phyloP scores from a whole-genome alignment of 75 land plant species.

The Pinus taeda region DNA sequence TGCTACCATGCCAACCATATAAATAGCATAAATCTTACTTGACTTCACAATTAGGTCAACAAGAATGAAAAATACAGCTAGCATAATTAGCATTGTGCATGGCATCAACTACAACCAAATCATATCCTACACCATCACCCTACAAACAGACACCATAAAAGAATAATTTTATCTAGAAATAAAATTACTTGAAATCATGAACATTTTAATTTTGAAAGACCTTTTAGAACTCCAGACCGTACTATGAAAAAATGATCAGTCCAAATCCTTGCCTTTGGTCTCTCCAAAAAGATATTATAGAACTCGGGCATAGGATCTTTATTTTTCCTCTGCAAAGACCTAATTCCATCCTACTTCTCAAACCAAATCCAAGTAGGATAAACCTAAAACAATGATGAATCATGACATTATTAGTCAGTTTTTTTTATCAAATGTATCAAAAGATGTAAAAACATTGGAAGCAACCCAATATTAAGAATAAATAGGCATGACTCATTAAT shows the following conservation, averaged over 20 bases:
- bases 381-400: conserved; percentile 39
- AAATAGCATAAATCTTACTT: conserved; percentile 48
- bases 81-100: conserved; percentile 99
- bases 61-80: conserved; percentile 97
- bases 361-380: conserved; percentile 99
- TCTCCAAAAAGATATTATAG: conserved; percentile 92
- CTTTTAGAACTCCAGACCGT: not conserved
- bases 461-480: not conserved
- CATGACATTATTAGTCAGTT: not conserved
- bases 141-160: conserved; percentile 16
- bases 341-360: conserved; percentile 96
- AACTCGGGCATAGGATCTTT: conserved; percentile 95
- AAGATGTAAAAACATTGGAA: not conserved
- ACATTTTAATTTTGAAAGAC: conserved; percentile 7
- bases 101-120: conserved; percentile 97
- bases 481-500: not conserved
- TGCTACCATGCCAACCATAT: not conserved
- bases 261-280: conserved; percentile 76
- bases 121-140: conserved; percentile 99
- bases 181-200: not conserved
- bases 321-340: conserved; percentile 51
- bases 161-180: not conserved
- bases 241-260: not conserved
- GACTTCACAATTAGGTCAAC: conserved; percentile 99
- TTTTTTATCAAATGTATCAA: not conserved